Conservation (phyloP, 352 stramenopile species). For the Phytophthora vignae region DNA sequence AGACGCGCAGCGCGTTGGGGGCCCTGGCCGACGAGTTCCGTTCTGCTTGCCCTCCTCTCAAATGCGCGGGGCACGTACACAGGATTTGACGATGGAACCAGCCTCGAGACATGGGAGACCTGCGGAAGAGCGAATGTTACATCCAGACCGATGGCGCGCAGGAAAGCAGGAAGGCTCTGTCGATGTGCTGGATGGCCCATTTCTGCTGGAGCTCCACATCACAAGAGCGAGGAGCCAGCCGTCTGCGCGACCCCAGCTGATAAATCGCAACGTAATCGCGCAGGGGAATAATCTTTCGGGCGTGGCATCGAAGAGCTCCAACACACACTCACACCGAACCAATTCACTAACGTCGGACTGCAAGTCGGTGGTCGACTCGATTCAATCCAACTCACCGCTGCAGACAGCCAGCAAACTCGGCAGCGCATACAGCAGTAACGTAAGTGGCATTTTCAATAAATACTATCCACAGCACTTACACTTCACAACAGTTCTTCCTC, state of each 20-base stretch:
- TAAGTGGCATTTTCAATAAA: slow-evolving; percentile 38
- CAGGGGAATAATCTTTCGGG: background rate
- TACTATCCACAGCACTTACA: slow-evolving; percentile 38
- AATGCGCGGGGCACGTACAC: slow-evolving; percentile 3
- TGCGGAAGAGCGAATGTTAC: slow-evolving; percentile 27
- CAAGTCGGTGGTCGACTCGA: background rate
- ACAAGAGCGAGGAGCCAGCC: slow-evolving; percentile 21
- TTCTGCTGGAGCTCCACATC: slow-evolving; percentile 36
- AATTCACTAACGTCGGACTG: background rate
- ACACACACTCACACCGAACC: background rate
- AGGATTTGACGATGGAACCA: slow-evolving; percentile 12
- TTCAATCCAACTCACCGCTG: background rate
- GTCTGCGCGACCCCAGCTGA: background rate
- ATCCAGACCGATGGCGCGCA: slow-evolving; percentile 26
- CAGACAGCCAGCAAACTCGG: background rate
- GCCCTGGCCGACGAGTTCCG: slow-evolving; percentile 24
- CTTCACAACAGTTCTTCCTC: slow-evolving; percentile 41
- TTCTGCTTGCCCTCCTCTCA: slow-evolving; percentile 21
- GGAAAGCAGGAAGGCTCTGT: slow-evolving; percentile 26
- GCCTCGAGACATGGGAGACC: background rate
- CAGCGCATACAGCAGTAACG: background rate
- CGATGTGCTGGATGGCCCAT: slow-evolving; percentile 38
- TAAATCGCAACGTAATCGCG: background rate
- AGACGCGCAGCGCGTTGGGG: background rate
- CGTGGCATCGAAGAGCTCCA: slow-evolving; percentile 10